Evolutionary conservation across 2,329 filamentous ascomycete species (phyloP).

Genomic region (Periglandula ipomoeae): DNA sequence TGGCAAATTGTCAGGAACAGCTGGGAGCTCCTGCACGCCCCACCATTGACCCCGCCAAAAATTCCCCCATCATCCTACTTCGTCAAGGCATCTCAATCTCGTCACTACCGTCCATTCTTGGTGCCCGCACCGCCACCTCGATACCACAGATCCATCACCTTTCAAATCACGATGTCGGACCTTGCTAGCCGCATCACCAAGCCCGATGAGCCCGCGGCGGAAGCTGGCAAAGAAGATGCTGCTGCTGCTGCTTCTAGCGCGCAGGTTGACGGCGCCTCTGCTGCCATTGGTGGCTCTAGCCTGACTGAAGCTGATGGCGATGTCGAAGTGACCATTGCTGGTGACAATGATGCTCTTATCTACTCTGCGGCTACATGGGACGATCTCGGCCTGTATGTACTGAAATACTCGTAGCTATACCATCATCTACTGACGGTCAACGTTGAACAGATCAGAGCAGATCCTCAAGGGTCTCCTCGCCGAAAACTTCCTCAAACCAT

Average conservation of each 20-base stretch:
- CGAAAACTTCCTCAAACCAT: constrained; percentile 89
- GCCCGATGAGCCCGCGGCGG: not conserved
- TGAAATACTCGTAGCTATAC: not conserved
- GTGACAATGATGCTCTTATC: constrained; percentile 6
- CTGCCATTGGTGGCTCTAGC: constrained; percentile 6
- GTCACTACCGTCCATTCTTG: not conserved
- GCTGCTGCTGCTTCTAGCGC: not conserved
- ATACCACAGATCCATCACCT: not conserved
- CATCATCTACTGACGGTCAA: not conserved
- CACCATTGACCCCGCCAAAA: constrained; percentile 1
- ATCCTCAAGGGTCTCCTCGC: constrained; percentile 69
- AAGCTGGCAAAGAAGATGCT: not conserved
- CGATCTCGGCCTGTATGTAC: constrained; percentile 9
- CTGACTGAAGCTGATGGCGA: constrained; percentile 8
- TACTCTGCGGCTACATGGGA: constrained; percentile 7
- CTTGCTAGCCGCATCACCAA: constrained; percentile 9
- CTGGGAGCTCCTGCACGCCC: not conserved
- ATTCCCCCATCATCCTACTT: not conserved
- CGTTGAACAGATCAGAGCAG: constrained; percentile 25
- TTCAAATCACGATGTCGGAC: constrained; percentile 6
- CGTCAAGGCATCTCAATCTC: too few relatives aligned
- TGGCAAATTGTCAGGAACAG: not conserved
- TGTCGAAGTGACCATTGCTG: constrained; percentile 8
- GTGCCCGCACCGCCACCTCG: not conserved
- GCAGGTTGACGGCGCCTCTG: constrained; percentile 8